Conservation (phyloP, 2,329 filamentous ascomycete species). For the Arachnomyces sp. region DNA sequence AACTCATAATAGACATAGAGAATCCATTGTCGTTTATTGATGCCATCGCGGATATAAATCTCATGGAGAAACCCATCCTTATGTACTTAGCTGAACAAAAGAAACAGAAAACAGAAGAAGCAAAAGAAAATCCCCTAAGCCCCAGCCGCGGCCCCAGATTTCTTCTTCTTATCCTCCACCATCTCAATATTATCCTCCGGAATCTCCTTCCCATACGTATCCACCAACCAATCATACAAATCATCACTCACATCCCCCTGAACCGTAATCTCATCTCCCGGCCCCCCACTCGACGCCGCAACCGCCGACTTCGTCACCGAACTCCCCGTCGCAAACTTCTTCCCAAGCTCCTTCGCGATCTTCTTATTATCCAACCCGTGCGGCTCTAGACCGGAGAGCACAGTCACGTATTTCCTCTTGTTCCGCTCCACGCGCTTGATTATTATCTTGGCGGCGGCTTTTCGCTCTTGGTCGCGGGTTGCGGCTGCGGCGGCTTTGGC, state of each 20-base stretch:
- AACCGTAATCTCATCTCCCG: constrained; percentile 81
- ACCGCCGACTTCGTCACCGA: constrained; percentile 82
- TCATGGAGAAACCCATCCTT: neutral
- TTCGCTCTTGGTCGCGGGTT: constrained; percentile 70
- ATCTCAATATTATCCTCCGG: constrained; percentile 93
- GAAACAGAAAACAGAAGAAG: neutral
- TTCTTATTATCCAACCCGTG: constrained; percentile 94
- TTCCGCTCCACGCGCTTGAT: constrained; percentile 98
- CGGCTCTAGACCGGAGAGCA: constrained; percentile 79
- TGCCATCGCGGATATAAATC: too few species aligned
- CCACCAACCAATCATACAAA: constrained; percentile 79
- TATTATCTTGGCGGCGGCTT: constrained; percentile 70
- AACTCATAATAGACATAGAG: too few species aligned
- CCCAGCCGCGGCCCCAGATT: constrained; percentile 35
- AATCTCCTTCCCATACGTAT: constrained; percentile 74
- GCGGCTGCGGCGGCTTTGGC: constrained; percentile 86
- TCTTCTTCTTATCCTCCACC: constrained; percentile 95
- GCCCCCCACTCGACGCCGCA: constrained; percentile 34
- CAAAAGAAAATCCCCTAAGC: neutral
- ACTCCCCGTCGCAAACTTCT: constrained; percentile 94
- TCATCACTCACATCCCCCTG: constrained; percentile 96
- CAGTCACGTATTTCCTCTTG: constrained; percentile 94
- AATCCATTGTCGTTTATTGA: too few species aligned
- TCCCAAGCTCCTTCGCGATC: constrained; percentile 90
- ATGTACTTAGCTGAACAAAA: neutral